Evolutionary conservation across 805 yeast genomes (phyloP), one percentile per base, ranked within the genome.

Genomic region (Myxozyma mucilagina): DNA sequence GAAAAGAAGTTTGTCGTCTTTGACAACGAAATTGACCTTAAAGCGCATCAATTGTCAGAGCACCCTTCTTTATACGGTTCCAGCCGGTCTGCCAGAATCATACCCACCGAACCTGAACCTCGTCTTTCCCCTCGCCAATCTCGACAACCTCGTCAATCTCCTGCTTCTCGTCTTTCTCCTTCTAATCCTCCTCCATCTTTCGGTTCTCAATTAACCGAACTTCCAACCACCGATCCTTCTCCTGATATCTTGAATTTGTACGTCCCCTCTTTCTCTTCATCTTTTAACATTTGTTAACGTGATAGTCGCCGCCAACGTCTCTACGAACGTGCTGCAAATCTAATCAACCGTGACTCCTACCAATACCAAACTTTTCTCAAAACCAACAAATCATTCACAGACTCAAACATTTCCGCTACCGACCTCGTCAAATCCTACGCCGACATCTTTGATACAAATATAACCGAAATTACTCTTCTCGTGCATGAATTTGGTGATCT

Each of bases 1-100:
- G 98, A 92, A 58, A 85, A 88, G 73, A 89, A 89, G 72, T 93
- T 94, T 75, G 94, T 94, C 24, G 99, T 93, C 1, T 94, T 94
- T 72, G 82, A 86, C 24, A 93, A 90, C 64, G 94, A 89, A 56
- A 74, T 91, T 57, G 97, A 91, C 67, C 78, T 94, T 56, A 87
- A 88, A 57, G 92, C 96, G 1, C 99, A 94, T 74, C 86, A 90
- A 85, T 74, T 90, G 50, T 83, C 84, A 65, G 93, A 87, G 68
- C 99, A 94, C 73, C 84, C 88, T 1, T 82, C 82, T 4, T 66
- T 86, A 2, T 75, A 80, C 47, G 84, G 68, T 2, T 43, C 53
- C 10, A 45, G 68, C n/a, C 48, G 57, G n/a, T 39, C 62, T 4
- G 68, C 66, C 16, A 38, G 68, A 13, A 50, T 55, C 11, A 47